A percentile compares a stretch with the other conserved stretches of the same genome.
Conservation (phyloP, 148 eudicot species). For the Linanthus parryae region DNA sequence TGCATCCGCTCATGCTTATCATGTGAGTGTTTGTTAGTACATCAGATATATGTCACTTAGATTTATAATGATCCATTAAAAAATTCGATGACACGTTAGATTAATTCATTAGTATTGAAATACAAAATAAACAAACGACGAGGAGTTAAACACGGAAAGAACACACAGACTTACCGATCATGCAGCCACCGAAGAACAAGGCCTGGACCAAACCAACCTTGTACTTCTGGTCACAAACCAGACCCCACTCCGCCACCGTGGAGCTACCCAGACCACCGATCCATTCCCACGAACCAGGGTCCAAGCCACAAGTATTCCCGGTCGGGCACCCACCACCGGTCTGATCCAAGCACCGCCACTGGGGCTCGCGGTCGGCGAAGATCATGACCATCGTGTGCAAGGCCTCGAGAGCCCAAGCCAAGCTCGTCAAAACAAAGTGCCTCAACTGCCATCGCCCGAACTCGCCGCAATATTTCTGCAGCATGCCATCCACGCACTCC, state of each 20-base stretch:
- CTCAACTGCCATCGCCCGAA: slow-evolving; percentile 73
- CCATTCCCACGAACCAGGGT: slow-evolving; percentile 76
- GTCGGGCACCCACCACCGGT: slow-evolving; percentile 17
- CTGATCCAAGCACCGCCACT: slow-evolving; percentile 42
- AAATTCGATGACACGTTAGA: too few relatives aligned
- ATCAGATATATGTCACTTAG: too few relatives aligned
- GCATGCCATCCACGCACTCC: slow-evolving; percentile 66
- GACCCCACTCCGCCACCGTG: slow-evolving; percentile 70
- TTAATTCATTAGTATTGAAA: too few relatives aligned
- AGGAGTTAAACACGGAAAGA: too few relatives aligned
- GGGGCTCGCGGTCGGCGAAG: slow-evolving; percentile 82
- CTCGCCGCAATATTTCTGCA: slow-evolving; percentile 70
- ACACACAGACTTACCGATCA: slow-evolving; percentile 61
- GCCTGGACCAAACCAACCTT: slow-evolving; percentile 87
- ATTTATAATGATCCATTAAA: too few relatives aligned
- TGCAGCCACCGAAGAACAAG: slow-evolving; percentile 73
- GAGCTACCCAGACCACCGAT: slow-evolving; percentile 33
- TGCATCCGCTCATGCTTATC: too few relatives aligned
- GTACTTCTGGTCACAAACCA: slow-evolving; percentile 63
- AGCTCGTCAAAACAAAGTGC: slow-evolving; percentile 65
- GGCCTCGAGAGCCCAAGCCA: slow-evolving; percentile 95
- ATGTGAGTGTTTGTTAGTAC: too few relatives aligned
- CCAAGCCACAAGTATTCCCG: slow-evolving; percentile 32
- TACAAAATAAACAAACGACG: too few relatives aligned
- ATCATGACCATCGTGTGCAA: slow-evolving; percentile 96